Percentiles rank a stretch among this genome's conserved stretches.
Evolutionary conservation across 2,329 filamentous ascomycete genomes (phyloP).

Genomic region (Aureobasidium lini): DNA sequence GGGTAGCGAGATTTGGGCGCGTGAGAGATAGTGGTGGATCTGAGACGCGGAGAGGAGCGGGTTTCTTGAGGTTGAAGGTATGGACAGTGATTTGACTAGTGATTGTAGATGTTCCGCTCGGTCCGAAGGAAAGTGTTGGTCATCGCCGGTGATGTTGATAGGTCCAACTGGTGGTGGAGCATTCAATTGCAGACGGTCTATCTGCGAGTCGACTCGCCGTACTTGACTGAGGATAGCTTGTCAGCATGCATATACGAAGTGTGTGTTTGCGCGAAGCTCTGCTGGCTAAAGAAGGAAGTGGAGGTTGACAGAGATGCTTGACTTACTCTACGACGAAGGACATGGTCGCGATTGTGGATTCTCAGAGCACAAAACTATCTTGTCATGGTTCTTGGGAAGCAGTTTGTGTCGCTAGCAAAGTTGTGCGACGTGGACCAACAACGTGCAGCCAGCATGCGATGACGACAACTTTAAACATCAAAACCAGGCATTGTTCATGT

Average conservation of each 20-base stretch:
- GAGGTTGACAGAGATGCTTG: background rate
- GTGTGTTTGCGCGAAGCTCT: background rate
- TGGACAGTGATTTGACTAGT: conserved; percentile 16
- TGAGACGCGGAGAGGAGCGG: conserved; percentile 12
- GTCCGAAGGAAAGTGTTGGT: conserved; percentile 18
- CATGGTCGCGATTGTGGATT: conserved; percentile 20
- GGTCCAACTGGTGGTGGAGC: conserved; percentile 18
- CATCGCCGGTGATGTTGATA: conserved; percentile 15
- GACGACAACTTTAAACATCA: background rate
- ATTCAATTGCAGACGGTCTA: conserved; percentile 50
- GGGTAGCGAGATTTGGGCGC: conserved; percentile 2
- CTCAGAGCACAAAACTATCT: background rate
- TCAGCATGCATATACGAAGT: background rate
- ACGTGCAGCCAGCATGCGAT: background rate
- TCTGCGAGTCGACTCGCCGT: conserved; percentile 49
- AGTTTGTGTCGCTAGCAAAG: background rate
- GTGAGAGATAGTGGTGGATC: conserved; percentile 13
- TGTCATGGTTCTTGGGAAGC: background rate
- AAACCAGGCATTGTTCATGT: background rate
- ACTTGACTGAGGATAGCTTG: conserved; percentile 40
- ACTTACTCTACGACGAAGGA: conserved; percentile 29
- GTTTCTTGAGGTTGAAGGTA: conserved; percentile 13
- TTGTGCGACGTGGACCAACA: conserved; percentile 8
- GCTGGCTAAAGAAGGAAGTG: background rate
- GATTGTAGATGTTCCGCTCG: conserved; percentile 25